phyloP scores from a whole-genome alignment of 768 basidiomycete genomes.

The Sutorius australiensis region DNA sequence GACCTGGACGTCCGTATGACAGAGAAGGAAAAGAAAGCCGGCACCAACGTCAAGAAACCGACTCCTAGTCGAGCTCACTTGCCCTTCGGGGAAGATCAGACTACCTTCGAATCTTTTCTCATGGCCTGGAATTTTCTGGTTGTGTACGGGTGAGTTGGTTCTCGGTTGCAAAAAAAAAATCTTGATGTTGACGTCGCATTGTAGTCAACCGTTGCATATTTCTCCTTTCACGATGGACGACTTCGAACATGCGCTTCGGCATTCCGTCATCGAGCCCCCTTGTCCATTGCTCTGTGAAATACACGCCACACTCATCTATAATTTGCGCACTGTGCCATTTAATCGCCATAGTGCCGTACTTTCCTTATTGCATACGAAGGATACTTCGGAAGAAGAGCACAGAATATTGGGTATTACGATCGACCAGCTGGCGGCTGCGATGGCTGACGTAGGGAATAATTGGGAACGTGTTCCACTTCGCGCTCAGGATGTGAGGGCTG shows the following conservation, averaged over 20 bases:
- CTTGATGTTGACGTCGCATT: conserved; percentile 6
- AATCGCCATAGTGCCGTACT: conserved; percentile 71
- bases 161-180: neutral
- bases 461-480: conserved; percentile 80
- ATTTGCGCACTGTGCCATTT: conserved; percentile 78
- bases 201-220: conserved; percentile 80
- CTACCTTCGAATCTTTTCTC: conserved; percentile 78
- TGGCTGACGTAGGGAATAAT: conserved; percentile 80
- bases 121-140: conserved; percentile 94
- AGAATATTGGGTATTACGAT: conserved; percentile 53
- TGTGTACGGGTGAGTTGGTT: conserved; percentile 75
- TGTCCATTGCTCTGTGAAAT: conserved; percentile 83
- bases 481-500: conserved; percentile 68
- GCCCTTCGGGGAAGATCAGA: conserved; percentile 64
- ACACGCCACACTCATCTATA: conserved; percentile 85
- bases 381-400: conserved; percentile 42
- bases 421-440: conserved; percentile 59
- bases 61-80: conserved; percentile 55
- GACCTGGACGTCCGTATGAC: conserved; percentile 79
- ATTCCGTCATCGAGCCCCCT: conserved; percentile 61
- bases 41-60: conserved; percentile 65
- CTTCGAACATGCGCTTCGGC: conserved; percentile 81
- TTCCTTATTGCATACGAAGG: conserved; percentile 47
- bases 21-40: conserved; percentile 81
- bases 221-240: conserved; percentile 92